Base-by-base conservation (phyloP, 2,329 filamentous ascomycete genomes). In the Emmonsiellopsis sp. region DNA sequence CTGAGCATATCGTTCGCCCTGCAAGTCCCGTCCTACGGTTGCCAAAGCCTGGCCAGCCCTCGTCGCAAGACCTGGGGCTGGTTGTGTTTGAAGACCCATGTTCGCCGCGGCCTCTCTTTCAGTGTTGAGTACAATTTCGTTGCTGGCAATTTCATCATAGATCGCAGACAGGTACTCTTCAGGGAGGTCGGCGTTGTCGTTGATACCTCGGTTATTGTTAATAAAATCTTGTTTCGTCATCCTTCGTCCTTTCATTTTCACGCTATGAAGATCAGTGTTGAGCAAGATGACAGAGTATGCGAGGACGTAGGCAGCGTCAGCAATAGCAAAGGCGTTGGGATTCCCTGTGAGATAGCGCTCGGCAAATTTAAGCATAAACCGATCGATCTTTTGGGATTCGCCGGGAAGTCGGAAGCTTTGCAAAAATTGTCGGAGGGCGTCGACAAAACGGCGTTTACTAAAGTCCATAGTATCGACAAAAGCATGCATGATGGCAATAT, bases 201-300 rank as follows among this genome's bases (percentile, higher is more conserved):
- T 97, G 75, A 98, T 98, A 54, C 93, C 93, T 32, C 93, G 79
- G 69, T 98, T 98, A 72, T 98, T 98, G 76, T 95, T 96, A 75
- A 98, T 95, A 66, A 98, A 98, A 61, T 98, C 94, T 57, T 95
- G 87, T 59, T 90, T 90, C 31, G 86, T 94, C 93, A 98, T 98
- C 51, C 90, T 84, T 60, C 81, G 83, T 1, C 77, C 77, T 65
- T 84, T 85, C 62, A 98, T 81, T 68, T 96, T 95, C 59, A 76
- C 79, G 68, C 92, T 97, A 73, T 98, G 93, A 61, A 92, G 81
- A 74, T 98, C 93, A 1, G 91, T 95, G 68, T 98, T 98, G 50
- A 98, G 75, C 81, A 98, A 77, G 62, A 98, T 96, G 53, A 97
- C 93, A 0, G 92, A 97, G 71, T 98, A 98, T 0, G 90, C 86